These are phyloP conservation scores for Diaporthe batatas DNA, from an alignment of 2,329 filamentous ascomycete genomes.

Conservation along the genomic window DNA sequence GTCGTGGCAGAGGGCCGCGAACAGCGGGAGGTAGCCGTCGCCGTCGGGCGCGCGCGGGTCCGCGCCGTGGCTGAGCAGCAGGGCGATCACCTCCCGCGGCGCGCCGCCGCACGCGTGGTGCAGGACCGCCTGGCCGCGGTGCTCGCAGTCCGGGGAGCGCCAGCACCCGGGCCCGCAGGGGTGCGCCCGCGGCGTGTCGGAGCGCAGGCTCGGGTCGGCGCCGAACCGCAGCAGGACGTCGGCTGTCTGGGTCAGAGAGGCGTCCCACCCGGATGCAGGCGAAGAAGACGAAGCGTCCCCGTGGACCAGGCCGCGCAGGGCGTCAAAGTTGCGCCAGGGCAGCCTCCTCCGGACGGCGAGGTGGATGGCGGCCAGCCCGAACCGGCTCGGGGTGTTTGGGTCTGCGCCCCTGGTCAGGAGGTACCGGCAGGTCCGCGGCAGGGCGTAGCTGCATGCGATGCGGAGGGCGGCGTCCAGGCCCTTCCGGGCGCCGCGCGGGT, in stretches of 20 bases:
- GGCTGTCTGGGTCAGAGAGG: not conserved
- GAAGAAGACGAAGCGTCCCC: no score
- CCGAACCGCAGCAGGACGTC: not conserved
- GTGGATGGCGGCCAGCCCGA: not conserved
- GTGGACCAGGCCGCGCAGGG: not conserved
- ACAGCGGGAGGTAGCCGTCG: not conserved
- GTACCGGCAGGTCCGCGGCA: not conserved
- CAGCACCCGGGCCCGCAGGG: not conserved
- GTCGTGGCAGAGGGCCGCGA: not conserved
- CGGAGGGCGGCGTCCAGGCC: not conserved
- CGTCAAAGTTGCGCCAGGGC: not conserved
- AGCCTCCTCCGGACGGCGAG: not conserved
- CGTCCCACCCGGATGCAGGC: not conserved
- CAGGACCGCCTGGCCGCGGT: not conserved
- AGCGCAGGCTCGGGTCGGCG: not conserved
- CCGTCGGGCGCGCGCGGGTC: not conserved
- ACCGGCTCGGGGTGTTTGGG: not conserved
- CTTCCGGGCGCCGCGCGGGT: no score
- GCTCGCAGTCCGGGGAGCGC: not conserved
- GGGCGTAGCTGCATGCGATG: not conserved
- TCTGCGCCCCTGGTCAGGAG: not conserved
- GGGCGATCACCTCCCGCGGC: not conserved
- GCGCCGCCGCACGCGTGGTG: not conserved
- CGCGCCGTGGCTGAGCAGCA: not conserved
- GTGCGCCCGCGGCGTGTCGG: not conserved